Evolutionary conservation across 2,329 filamentous ascomycete species (phyloP), one percentile per base, ranked within the genome.

Genomic region (Ceratocystis ficicola): DNA sequence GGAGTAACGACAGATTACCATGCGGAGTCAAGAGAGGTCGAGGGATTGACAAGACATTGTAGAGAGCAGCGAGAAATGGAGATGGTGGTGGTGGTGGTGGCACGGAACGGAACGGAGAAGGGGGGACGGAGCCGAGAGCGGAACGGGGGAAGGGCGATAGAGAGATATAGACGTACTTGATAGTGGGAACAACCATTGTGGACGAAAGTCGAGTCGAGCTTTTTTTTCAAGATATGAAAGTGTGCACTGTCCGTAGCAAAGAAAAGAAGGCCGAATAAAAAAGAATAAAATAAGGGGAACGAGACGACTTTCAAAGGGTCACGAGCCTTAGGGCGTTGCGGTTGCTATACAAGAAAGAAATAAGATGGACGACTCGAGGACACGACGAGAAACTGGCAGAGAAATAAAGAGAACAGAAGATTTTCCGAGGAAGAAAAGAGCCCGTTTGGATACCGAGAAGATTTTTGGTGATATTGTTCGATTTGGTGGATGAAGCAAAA

Each of bases 121-220:
- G 46, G 46, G 46, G 20, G 20, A 20, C 46, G 46, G 46, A 48
- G 46, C 46, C 17, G 46, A 22, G 46, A 22, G 8, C 46, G 46
- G 17, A 3, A 48, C 46, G 46, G 46, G 36, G 10, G 36, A 41
- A 41, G 36, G 46, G n/a, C 46, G 46, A 25, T 15, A 36, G 41
- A 25, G 30, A 41, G 41, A 57, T 22, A 44, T 32, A 20, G 69
- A 74, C 82, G 74, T 77, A 85, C 82, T 85, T 85, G 77, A 85
- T 85, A 72, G 82, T 85, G 78, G 82, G 81, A 76, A 84, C 81
- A 72, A 83, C 81, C 78, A 83, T 82, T 75, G 78, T 81, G 75
- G 36, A 61, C 60, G 41, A 32, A 55, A 55, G 20, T 55, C 20
- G 12, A 55, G 22, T 55, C 50, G 25, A 55, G 50, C 22, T 25